Base-by-base conservation (phyloP, 2,329 filamentous ascomycete genomes). In the Exophiala phaeomuriformis region DNA sequence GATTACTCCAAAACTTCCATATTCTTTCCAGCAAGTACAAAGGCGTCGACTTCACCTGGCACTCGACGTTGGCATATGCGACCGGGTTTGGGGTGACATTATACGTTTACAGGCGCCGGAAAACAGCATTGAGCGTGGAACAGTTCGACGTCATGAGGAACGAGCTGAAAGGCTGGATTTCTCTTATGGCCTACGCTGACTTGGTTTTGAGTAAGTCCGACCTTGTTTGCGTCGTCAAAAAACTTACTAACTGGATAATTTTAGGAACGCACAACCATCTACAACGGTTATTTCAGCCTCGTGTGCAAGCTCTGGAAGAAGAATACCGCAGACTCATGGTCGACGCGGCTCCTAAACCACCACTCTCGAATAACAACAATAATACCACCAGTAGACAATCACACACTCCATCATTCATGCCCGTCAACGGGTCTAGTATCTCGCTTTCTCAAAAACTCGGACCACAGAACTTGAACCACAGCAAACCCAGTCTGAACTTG, bases 1-100 rank as follows among this genome's bases (percentile, higher is more conserved):
- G 59, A n/a, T 62, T 68, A 43, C 61, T 68, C 30, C 52, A 61
- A 32, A 61, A 59, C 32, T 63, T 66, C 31, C 64, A 64, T 46
- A 55, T 52, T 7, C 47, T 64, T 5, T 61, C 58, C 3, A 53
- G 55, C 47, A 55, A 55, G 31, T 64, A 62, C 49, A 64, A 64
- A 47, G 58, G 58, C 19, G 61, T 60, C 8, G 62, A 64, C 47
- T 64, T 61, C 50, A 63, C 61, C 7, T 63, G 62, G 61, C 58
- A 64, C 45, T 60, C 55, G 12, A 60, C 56, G 2, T 52, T 59
- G 19, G 55, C 58, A 7, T 64, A 62, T 51, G 60, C 61, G 2
- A 55, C 59, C 4, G 62, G 51, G 3, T 62, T 63, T 42, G 61
- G 62, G 5, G 56, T 63, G 36, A 61, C 61, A 5, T 40, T 64